Evolutionary conservation across 1,139 yeast species (phyloP), one percentile per base, ranked within the genome.

Genomic region (Geotrichum citri-aurantii): DNA sequence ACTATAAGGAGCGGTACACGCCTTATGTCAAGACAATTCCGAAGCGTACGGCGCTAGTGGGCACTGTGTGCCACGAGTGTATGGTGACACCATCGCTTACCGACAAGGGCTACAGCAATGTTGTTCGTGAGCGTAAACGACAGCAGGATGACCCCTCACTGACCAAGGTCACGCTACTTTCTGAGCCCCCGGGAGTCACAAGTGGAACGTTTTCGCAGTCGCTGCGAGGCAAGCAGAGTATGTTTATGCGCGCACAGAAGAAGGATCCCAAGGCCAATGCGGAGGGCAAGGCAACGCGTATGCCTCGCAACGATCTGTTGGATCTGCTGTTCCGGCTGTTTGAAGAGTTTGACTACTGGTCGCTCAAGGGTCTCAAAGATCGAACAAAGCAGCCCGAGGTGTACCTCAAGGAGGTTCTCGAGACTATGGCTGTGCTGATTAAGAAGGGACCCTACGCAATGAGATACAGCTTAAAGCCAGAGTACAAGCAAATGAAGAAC

Each of bases 261-360:
- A 69, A 68, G 53, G 73, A 71, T 49, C 53, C 62, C 48, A 63
- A 72, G 63, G 78, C 78, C 63, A 80, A 78, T 66, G 77, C 80
- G 62, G 95, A 88, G 65, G 95, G 95, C 56, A 86, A 96, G 70
- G 96, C 97, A 46, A 90, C 89, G 64, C 83, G 99, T 72, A 88
- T 93, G 86, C 96, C 96, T 48, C 86, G 89, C 76, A 90, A 89
- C 73, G 97, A 91, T 65, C 81, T 93, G 60, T 81, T 93, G 79
- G 97, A 92, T 73, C 76, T 89, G 66, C 77, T 93, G 64, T 93
- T 95, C 81, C 81, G 88, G 66, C 79, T 93, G 66, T 93, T 93
- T 73, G 97, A 91, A 71, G 95, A 92, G 72, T 91, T 88, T 72
- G 98, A 93, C 70, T 93, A 92, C 73, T 93, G 99, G 99, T 86